Evolutionary conservation across 176 grass and related monocot genomes (phyloP), one percentile per base, ranked within the genome.

Genomic region (Oryza australiensis): DNA sequence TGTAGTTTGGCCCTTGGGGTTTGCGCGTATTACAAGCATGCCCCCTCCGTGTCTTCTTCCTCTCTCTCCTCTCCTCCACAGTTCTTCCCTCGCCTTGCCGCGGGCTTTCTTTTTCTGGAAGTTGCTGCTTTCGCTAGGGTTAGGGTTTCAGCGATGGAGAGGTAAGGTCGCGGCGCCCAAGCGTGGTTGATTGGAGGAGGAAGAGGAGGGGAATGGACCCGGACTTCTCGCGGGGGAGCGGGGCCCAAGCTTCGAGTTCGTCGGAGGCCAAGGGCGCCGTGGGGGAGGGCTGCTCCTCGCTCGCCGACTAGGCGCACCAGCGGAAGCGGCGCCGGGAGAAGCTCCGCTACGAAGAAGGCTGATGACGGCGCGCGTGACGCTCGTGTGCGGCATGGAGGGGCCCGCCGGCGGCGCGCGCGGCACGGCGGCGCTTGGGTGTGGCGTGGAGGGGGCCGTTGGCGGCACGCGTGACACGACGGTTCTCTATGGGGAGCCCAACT

Each of bases 241-340:
- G 86, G 88, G 88, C 13, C 89, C 79, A 12, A 97, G 80, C 78
- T 97, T 90, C 37, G 94, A 94, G 75, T 97, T 97, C 76, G 94
- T 64, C 82, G 7, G 91, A 83, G 62, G 73, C 75, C 75, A 89
- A 74, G 73, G 84, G 88, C 68, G 41, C 67, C 64, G 78, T 75
- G 40, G 87, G 85, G 26, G 85, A 91, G 27, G 87, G 82, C 0
- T 94, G 87, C 67, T 80, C 83, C 0, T 90, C 94, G 9, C 76
- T 94, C 49, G 84, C 89, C 72, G 89, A 92, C 78, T 97, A 89
- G 94, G 91, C 94, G 34, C 82, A 85, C 9, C 87, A 94, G 29
- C 65, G 89, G 66, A 97, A 97, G 76, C 89, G 89, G n/a, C 87
- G 85, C 27, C 86, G 94, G 32, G 94, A 93, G 72, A 91, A 80